phyloP scores from a whole-genome alignment of 345 rosid species.

The Brassica nigra region DNA sequence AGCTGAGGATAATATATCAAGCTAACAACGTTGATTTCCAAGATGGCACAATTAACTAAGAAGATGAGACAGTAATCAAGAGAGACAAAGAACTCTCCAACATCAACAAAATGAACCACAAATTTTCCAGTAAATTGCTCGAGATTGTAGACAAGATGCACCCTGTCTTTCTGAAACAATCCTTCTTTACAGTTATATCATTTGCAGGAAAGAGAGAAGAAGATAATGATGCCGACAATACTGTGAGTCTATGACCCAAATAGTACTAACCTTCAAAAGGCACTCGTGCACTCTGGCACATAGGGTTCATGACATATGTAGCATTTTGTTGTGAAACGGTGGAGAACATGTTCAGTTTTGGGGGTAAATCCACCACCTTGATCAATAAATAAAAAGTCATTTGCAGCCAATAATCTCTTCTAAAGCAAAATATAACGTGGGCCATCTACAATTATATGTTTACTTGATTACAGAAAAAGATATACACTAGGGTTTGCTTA shows the following conservation, averaged over 20 bases:
- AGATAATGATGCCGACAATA: conserved; percentile 2
- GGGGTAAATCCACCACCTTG: conserved; percentile 69
- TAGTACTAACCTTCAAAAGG: conserved; percentile 65
- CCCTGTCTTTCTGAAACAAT: neutral
- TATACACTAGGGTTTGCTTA: neutral
- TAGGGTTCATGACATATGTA: conserved; percentile 51
- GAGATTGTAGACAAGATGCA: conserved; percentile 12
- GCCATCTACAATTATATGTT: neutral
- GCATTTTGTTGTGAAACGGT: conserved; percentile 53
- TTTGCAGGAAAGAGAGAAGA: conserved; percentile 7
- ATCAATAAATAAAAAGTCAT: conserved; percentile 35
- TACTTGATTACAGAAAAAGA: conserved; percentile 5
- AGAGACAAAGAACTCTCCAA: neutral
- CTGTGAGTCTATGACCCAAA: neutral
- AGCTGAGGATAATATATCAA: conserved; percentile 15
- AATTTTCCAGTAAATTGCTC: neutral
- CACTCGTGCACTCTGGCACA: conserved; percentile 47
- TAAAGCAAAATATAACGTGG: neutral
- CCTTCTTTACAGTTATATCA: conserved; percentile 1
- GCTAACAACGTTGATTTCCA: conserved; percentile 2
- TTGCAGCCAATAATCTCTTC: conserved; percentile 6
- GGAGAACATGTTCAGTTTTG: conserved; percentile 55
- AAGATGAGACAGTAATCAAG: neutral
- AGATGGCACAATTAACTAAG: neutral
- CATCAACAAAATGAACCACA: neutral